Evolutionary conservation across 2,329 filamentous ascomycete genomes (phyloP).

Genomic region (Nothophaeocryptopus gaeumannii): DNA sequence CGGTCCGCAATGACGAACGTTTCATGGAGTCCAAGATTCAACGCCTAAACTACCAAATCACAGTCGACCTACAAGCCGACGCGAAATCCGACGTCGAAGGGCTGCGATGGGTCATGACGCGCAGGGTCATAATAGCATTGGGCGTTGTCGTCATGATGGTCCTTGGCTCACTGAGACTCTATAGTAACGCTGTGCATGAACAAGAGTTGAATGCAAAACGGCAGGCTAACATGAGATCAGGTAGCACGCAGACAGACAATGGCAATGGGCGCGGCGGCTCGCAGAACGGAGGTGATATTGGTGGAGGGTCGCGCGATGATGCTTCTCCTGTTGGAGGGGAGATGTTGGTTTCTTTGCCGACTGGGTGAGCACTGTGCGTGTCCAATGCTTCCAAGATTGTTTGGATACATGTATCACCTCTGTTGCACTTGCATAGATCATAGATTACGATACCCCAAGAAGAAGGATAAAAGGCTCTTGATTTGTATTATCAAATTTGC

Average conservation of each 20-base stretch:
- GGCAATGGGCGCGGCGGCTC: conserved; percentile 5
- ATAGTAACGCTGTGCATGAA: conserved; percentile 40
- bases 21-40: conserved; percentile 79
- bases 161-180: conserved; percentile 41
- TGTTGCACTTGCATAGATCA: conserved; percentile 5
- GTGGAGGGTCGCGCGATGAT: conserved; percentile 2
- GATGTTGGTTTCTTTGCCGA: conserved; percentile 30
- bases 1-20: conserved; percentile 82
- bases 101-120: conserved; percentile 77
- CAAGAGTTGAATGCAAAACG: conserved; percentile 41
- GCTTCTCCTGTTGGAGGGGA: conserved; percentile 22
- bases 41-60: conserved; percentile 95
- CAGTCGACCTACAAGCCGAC: conserved; percentile 82
- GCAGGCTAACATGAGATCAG: conserved; percentile 28
- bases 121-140: conserved; percentile 61
- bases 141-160: conserved; percentile 47
- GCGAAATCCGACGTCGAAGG: conserved; percentile 89
- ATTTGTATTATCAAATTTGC: too few relatives aligned
- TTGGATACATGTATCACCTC: conserved; percentile 23
- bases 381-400: too few relatives aligned
- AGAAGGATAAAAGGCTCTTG: background rate
- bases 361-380: conserved; percentile 33
- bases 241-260: conserved; percentile 28
- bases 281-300: conserved; percentile 9
- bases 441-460: conserved; percentile 17